Evolutionary conservation across 345 rosid genomes (phyloP).

Genomic region (Eucalyptus guilfoylei): DNA sequence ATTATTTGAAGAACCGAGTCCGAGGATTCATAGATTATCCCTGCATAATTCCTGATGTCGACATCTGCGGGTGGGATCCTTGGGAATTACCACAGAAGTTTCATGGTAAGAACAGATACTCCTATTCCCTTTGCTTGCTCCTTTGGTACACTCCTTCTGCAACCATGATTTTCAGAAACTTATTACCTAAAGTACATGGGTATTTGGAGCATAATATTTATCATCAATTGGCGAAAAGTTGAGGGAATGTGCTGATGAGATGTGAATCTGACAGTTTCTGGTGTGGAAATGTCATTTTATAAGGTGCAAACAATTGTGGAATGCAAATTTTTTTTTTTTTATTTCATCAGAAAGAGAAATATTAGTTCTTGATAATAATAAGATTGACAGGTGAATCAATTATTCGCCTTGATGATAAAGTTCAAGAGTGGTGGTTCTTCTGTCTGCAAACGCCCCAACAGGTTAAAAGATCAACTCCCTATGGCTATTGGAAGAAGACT

Average conservation of each 20-base stretch:
- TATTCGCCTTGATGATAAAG: background rate
- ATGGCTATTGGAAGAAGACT: background rate
- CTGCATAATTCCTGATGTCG: background rate
- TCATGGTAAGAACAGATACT: background rate
- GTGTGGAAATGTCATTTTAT: background rate
- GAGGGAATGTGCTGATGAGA: background rate
- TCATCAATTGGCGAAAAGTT: background rate
- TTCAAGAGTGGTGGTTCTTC: background rate
- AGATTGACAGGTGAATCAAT: background rate
- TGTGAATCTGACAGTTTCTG: background rate
- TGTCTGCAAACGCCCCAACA: background rate
- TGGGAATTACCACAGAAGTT: background rate
- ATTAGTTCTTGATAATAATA: background rate
- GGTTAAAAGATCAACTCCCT: background rate
- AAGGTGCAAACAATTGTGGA: background rate
- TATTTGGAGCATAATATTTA: background rate
- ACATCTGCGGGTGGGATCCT: background rate
- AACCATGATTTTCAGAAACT: background rate
- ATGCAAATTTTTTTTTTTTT: background rate
- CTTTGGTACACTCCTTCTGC: background rate
- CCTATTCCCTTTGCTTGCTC: background rate
- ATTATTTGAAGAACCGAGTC: background rate
- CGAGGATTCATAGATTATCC: background rate
- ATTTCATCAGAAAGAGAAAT: background rate
- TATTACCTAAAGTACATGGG: background rate